Percentiles rank a stretch among this genome's conserved stretches.
Evolutionary conservation across 805 yeast species (phyloP).

Genomic region (Tetrapisispora phaffii): DNA sequence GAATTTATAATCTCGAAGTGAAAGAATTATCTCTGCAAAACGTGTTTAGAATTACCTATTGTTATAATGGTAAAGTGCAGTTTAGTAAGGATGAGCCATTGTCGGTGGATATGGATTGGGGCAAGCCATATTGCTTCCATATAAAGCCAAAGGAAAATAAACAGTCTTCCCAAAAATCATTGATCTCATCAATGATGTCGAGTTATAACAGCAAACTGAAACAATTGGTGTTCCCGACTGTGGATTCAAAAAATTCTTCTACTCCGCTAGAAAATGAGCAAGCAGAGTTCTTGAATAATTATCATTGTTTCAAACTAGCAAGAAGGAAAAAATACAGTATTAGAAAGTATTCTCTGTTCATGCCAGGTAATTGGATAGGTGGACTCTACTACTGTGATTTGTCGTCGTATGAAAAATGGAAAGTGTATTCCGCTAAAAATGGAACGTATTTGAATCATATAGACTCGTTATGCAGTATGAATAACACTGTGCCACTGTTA

Average conservation of each 20-base stretch:
- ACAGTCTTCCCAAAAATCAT: background rate
- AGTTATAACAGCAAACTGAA: background rate
- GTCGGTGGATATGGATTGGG: constrained; percentile 41
- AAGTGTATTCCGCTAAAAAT: constrained; percentile 4
- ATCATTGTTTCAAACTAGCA: constrained; percentile 48
- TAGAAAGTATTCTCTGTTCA: constrained; percentile 36
- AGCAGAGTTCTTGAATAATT: constrained; percentile 1
- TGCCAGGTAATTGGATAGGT: constrained; percentile 55
- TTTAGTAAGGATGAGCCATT: constrained; percentile 33
- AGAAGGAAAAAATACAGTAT: constrained; percentile 45
- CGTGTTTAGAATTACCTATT: constrained; percentile 40
- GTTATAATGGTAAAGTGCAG: constrained; percentile 41
- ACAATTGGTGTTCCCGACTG: background rate
- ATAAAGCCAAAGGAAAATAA: background rate
- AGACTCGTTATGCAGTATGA: constrained; percentile 27
- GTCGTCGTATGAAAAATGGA: constrained; percentile 19
- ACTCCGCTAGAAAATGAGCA: background rate
- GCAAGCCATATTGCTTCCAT: constrained; percentile 35
- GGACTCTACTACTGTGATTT: constrained; percentile 46
- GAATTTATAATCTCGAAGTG: constrained; percentile 36
- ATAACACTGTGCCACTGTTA: constrained; percentile 35
- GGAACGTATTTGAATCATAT: too few species aligned
- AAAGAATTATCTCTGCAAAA: constrained; percentile 33
- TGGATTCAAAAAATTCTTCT: background rate
- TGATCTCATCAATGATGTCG: background rate